Evolutionary conservation across 2,329 filamentous ascomycete species (phyloP), one percentile per base, ranked within the genome.

Genomic region (Ophiosphaerella narmari): DNA sequence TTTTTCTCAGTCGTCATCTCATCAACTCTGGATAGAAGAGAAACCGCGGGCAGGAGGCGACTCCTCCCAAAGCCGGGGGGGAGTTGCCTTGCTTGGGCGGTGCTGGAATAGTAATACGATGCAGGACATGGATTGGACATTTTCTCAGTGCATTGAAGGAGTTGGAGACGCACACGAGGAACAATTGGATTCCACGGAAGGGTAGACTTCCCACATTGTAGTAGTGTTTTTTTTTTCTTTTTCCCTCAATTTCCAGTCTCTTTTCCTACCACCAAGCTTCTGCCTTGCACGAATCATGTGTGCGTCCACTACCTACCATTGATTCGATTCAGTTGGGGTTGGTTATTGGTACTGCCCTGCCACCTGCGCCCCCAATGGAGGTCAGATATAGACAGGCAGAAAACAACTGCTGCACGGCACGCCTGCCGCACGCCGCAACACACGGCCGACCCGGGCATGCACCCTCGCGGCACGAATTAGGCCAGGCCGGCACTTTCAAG

Each of bases 71-170:
- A 21, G 4, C 24, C 16, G 12, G 18, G 8, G 8, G 4, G 26
- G 26, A n/a, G 14, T 31, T 7, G 26, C 7, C 39, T 49, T 23
- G 44, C 41, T 56, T 42, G 26, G 37, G 41, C 43, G 55, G 54
- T 38, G 52, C 49, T 52, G 54, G 52, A 32, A 41, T 26, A 29
- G 52, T 65, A 65, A 63, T 65, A 34, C 35, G 48, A 34, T 7
- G 47, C 39, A 12, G 36, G 43, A 51, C 23, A 53, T 39, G 47
- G 31, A 24, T 32, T 46, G 61, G 57, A 63, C 61, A 58, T 46
- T 63, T 52, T 32, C 43, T 65, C 52, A 35, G 39, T 18, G 39
- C 23, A 41, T 29, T 16, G 29, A n/a, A 37, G 21, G 16, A 39
- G 50, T 55, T 24, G 39, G 33, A 38, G 26, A 34, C 33, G 37